A percentile compares a stretch with the other conserved stretches of the same genome.
These are phyloP conservation scores for Atkinsonella texensis DNA, from an alignment of 2,329 filamentous ascomycete species.

Conservation along the genomic window DNA sequence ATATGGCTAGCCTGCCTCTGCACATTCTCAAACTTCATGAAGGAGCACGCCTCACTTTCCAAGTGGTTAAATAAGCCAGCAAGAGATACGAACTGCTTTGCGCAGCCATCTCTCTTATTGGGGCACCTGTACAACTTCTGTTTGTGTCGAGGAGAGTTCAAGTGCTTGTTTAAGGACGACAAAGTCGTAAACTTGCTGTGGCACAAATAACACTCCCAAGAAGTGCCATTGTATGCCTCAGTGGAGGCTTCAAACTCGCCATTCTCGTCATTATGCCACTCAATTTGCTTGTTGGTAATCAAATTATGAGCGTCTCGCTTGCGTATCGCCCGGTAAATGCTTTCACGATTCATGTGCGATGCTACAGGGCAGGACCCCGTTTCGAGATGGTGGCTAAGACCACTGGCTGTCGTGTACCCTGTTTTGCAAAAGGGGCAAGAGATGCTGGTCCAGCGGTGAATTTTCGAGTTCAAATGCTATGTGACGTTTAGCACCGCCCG, in stretches of 20 bases:
- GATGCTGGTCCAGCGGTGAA: constrained; percentile 33
- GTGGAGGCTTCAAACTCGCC: constrained; percentile 23
- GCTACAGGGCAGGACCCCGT: constrained; percentile 35
- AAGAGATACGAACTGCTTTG: constrained; percentile 25
- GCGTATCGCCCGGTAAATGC: constrained; percentile 32
- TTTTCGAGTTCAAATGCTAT: constrained; percentile 42
- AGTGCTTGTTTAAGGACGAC: constrained; percentile 32
- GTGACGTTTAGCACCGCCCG: not conserved
- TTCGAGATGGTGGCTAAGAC: constrained; percentile 43
- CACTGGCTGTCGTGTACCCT: constrained; percentile 35
- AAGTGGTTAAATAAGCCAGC: constrained; percentile 29
- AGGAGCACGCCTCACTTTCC: constrained; percentile 31
- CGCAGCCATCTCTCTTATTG: constrained; percentile 16
- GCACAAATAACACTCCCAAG: constrained; percentile 28
- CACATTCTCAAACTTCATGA: constrained; percentile 24
- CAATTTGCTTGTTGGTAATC: constrained; percentile 39
- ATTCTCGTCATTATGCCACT: constrained; percentile 23
- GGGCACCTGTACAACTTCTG: constrained; percentile 29
- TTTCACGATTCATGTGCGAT: constrained; percentile 30
- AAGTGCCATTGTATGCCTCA: constrained; percentile 29
- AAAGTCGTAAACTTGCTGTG: constrained; percentile 25
- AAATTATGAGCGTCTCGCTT: constrained; percentile 31
- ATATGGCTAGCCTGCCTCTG: constrained; percentile 13
- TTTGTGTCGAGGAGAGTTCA: constrained; percentile 34
- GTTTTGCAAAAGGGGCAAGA: constrained; percentile 42